phyloP scores from a whole-genome alignment of 352 stramenopile species.

The Poterioochromonas sp. region DNA sequence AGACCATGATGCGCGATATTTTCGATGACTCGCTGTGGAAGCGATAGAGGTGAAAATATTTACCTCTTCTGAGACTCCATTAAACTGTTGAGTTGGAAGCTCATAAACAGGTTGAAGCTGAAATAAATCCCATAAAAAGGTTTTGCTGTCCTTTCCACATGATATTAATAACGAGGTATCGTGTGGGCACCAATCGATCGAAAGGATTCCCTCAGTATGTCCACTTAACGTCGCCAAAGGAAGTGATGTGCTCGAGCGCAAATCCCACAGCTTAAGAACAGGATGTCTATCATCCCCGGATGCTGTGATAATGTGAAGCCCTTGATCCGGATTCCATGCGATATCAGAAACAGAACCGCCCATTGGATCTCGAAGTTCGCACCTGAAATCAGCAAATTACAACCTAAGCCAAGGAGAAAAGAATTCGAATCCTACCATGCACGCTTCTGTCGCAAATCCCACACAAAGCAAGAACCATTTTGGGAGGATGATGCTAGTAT shows the following conservation, averaged over 20 bases:
- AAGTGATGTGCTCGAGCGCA: slow-evolving; percentile 91
- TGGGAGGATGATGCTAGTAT: slow-evolving; percentile 87
- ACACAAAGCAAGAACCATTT: slow-evolving; percentile 88
- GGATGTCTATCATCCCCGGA: slow-evolving; percentile 85
- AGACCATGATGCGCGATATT: slow-evolving; percentile 91
- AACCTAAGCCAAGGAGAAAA: neutral
- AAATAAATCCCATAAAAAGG: slow-evolving; percentile 93
- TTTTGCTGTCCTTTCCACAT: slow-evolving; percentile 94
- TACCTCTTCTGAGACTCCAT: slow-evolving; percentile 37
- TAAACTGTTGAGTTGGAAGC: slow-evolving; percentile 57
- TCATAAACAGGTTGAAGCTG: slow-evolving; percentile 83
- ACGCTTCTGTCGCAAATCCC: slow-evolving; percentile 95
- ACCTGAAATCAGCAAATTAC: slow-evolving; percentile 44
- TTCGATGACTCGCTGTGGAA: slow-evolving; percentile 57
- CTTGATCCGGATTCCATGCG: slow-evolving; percentile 93
- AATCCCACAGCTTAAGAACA: slow-evolving; percentile 93
- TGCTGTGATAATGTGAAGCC: slow-evolving; percentile 90
- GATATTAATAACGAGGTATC: slow-evolving; percentile 64
- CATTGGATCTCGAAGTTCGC: slow-evolving; percentile 79
- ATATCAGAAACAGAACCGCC: slow-evolving; percentile 78
- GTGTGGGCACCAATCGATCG: slow-evolving; percentile 87
- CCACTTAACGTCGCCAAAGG: slow-evolving; percentile 86
- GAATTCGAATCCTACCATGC: slow-evolving; percentile 58
- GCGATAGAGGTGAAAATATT: neutral
- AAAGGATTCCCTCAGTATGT: slow-evolving; percentile 87